Evolutionary conservation across 2,329 filamentous ascomycete species (phyloP).

Genomic region (Erysiphe pulchra): DNA sequence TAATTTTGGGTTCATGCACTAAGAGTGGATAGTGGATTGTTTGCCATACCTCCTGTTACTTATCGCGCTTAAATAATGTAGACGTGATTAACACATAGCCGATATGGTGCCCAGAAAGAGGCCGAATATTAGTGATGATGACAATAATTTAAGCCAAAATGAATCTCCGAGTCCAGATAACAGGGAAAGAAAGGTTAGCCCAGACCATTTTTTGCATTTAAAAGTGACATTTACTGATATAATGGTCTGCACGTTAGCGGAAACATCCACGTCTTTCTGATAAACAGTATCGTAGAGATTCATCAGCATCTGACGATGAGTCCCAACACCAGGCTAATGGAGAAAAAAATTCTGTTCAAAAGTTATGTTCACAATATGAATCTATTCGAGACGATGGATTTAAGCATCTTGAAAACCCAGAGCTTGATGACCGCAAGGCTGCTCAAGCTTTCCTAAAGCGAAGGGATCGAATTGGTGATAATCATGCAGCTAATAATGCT

Average conservation of each 20-base stretch:
- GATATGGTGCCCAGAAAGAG: background rate
- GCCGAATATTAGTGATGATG: background rate
- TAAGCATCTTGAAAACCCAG: slow-evolving; percentile 27
- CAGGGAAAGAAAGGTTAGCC: too few species aligned
- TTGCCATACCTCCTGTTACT: too few species aligned
- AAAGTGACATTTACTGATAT: too few species aligned
- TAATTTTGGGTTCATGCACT: too few species aligned
- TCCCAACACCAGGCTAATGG: slow-evolving; percentile 7
- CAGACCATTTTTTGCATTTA: too few species aligned
- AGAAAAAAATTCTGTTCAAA: slow-evolving; percentile 13
- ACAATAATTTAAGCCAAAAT: too few species aligned
- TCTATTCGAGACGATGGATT: slow-evolving; percentile 32
- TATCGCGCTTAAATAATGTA: background rate
- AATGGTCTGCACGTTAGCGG: slow-evolving; percentile 9
- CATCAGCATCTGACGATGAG: slow-evolving; percentile 9
- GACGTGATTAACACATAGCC: background rate
- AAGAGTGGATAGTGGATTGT: too few species aligned
- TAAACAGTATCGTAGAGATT: background rate
- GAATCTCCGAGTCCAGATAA: too few species aligned
- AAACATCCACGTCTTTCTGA: slow-evolving; percentile 18
- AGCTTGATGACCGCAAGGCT: slow-evolving; percentile 33
- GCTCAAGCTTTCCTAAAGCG: slow-evolving; percentile 32
- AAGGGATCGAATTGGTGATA: slow-evolving; percentile 28
- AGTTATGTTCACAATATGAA: slow-evolving; percentile 28
- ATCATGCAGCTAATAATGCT: slow-evolving; percentile 54